Conservation (phyloP, 306 rosid species). For the Pyrus betulifolia region DNA sequence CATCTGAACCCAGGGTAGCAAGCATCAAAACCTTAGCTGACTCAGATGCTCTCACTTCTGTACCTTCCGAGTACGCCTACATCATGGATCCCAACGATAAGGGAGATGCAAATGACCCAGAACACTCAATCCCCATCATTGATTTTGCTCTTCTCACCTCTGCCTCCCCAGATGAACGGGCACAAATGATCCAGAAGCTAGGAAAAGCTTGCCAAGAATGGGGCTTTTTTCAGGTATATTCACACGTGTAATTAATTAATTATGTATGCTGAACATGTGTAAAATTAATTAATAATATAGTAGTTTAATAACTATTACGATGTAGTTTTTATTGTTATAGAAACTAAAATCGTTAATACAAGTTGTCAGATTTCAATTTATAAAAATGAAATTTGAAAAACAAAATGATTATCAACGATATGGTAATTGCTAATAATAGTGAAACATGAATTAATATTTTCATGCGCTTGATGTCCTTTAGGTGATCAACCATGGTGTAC, state of each 20-base stretch:
- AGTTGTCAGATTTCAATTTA: no score
- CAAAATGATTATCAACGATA: no score
- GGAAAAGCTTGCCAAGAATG: constrained; percentile 26
- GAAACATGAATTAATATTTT: not conserved
- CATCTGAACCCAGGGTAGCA: not conserved
- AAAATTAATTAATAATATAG: no score
- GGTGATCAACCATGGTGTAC: constrained; percentile 25
- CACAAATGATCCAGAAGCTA: constrained; percentile 21
- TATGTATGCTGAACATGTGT: no score
- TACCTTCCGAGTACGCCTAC: constrained; percentile 29
- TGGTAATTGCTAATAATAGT: no score
- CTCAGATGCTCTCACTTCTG: constrained; percentile 27
- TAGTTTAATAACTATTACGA: no score
- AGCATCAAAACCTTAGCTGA: constrained; percentile 27
- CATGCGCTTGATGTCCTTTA: not conserved
- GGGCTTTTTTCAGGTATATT: constrained; percentile 32
- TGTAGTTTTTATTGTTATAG: no score
- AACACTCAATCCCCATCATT: constrained; percentile 25
- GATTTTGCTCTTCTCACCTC: constrained; percentile 26
- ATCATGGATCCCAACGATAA: constrained; percentile 7
- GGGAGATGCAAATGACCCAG: constrained; percentile 28
- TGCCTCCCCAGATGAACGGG: not conserved
- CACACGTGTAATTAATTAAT: not conserved
- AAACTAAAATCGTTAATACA: no score
- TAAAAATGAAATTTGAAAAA: not conserved